Base-by-base conservation (phyloP, 768 basidiomycete species). In the Suillus occidentalis region DNA sequence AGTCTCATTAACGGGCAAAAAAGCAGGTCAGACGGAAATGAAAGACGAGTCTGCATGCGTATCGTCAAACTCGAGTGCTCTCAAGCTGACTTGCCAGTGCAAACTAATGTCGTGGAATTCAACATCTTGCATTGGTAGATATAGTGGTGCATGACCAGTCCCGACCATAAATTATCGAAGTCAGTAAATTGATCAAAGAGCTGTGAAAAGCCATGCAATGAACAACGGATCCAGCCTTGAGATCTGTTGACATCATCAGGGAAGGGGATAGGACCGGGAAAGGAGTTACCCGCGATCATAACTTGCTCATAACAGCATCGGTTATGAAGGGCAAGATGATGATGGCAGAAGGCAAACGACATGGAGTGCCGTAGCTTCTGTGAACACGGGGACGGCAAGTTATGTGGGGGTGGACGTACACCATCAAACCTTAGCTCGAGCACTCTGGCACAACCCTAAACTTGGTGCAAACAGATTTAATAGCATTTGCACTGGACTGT, bases 341-440 rank as follows among this genome's bases (percentile, higher is more conserved):
- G 16, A 25, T 16, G 14, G 16, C 36, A 25, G 37, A 57, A 36
- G 55, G 36, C 10, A 22, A 57, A 37, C 14, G 14, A 22, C 14
- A 39, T 16, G n/a, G 12, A 36, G 55, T 8, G 6, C 1, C 34
- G n/a, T 22, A 22, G n/a, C 39, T 37, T 58, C 18, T 57, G 56
- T 4, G 25, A 50, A 25, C 22, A 16, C 8, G 25, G 28, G 50
- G 28, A 31, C n/a, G 10, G 52, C 18, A 53, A 39, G 25, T 40
- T 14, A 39, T 58, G 25, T 18, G 31, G 53, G 52, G 53, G 53
- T 7, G 40, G 28, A 28, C 25, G 40, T 7, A 13, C 18, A 13
- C 25, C 16, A 42, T 59, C 40, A 59, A 59, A 59, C 58, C 40
- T 55, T 55, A 55, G 31, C 20, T 20, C 12, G 57, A 58, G 25